Evolutionary conservation across 1,284 basidiomycete genomes (phyloP).

Genomic region (Ustilago bromivora): DNA sequence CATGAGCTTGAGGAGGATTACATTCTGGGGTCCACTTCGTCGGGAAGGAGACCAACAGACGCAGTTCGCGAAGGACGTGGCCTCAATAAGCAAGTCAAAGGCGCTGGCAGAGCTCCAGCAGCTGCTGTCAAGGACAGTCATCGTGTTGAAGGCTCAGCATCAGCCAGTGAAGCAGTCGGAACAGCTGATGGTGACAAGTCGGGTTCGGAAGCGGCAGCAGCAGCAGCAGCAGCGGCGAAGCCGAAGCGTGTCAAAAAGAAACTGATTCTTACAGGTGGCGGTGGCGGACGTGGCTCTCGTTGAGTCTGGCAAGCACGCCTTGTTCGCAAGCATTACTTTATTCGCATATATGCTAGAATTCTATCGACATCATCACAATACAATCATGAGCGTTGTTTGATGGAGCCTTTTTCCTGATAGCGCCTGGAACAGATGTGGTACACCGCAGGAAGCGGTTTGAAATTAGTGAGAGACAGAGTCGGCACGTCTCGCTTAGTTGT

Average conservation of each 20-base stretch:
- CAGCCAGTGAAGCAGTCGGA: neutral
- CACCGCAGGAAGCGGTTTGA: neutral
- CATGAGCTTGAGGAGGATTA: slow-evolving; percentile 66
- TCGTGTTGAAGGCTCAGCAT: neutral
- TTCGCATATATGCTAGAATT: neutral
- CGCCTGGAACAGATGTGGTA: neutral
- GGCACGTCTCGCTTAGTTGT: neutral
- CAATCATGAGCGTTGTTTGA: neutral
- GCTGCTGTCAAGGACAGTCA: neutral
- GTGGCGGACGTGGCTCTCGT: slow-evolving; percentile 48
- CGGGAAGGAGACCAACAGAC: slow-evolving; percentile 31
- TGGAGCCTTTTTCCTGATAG: neutral
- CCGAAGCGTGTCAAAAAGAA: slow-evolving; percentile 63
- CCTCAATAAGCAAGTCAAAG: slow-evolving; percentile 29
- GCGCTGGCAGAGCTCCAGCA: slow-evolving; percentile 3
- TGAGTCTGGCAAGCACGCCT: slow-evolving; percentile 2
- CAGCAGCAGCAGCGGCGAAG: slow-evolving; percentile 13
- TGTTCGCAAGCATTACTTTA: neutral
- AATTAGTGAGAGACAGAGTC: neutral
- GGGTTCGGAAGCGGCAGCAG: neutral
- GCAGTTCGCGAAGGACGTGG: slow-evolving; percentile 37
- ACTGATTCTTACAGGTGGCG: slow-evolving; percentile 65
- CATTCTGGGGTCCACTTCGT: slow-evolving; percentile 54
- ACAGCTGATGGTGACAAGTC: slow-evolving; percentile 1
- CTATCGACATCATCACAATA: neutral